Evolutionary conservation across 2,329 filamentous ascomycete genomes (phyloP).

Genomic region (Coniochaeta sp.): DNA sequence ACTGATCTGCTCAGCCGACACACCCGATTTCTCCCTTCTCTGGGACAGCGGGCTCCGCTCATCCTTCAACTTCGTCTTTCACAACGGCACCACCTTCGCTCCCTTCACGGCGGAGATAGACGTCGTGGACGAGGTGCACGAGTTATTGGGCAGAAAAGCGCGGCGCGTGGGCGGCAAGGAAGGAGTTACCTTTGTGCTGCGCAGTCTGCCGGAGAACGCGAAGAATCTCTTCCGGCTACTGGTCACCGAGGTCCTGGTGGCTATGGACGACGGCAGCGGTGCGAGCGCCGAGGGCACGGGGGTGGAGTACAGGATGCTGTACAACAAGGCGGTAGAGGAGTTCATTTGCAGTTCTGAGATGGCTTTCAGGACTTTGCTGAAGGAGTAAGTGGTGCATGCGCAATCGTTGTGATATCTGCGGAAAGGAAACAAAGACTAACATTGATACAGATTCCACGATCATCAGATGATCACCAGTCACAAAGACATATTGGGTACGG

Average conservation of each 20-base stretch:
- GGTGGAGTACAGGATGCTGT: slow-evolving; percentile 84
- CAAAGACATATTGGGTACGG: slow-evolving; percentile 79
- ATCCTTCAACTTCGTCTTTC: slow-evolving; percentile 80
- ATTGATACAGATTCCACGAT: slow-evolving; percentile 69
- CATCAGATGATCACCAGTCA: slow-evolving; percentile 93
- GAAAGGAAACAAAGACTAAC: slow-evolving; percentile 18
- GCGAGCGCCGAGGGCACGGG: slow-evolving; percentile 53
- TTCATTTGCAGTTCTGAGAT: slow-evolving; percentile 97
- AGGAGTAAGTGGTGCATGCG: slow-evolving; percentile 74
- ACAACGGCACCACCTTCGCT: slow-evolving; percentile 87
- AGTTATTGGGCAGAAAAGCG: slow-evolving; percentile 74
- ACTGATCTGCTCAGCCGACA: slow-evolving; percentile 77
- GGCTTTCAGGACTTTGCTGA: slow-evolving; percentile 86
- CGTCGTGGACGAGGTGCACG: slow-evolving; percentile 84
- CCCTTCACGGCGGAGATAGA: slow-evolving; percentile 69
- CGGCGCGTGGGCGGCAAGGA: slow-evolving; percentile 80
- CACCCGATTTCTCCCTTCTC: slow-evolving; percentile 76
- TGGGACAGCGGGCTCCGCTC: slow-evolving; percentile 86
- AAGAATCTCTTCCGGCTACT: slow-evolving; percentile 79
- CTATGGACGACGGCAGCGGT: slow-evolving; percentile 52
- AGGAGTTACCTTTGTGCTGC: slow-evolving; percentile 84
- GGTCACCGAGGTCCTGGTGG: slow-evolving; percentile 73
- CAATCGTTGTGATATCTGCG: too few relatives aligned
- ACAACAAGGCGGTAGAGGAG: slow-evolving; percentile 92
- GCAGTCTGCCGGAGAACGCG: slow-evolving; percentile 86